phyloP scores from a whole-genome alignment of 2,329 filamentous ascomycete genomes.

The Graphiopsis chlorocephala region DNA sequence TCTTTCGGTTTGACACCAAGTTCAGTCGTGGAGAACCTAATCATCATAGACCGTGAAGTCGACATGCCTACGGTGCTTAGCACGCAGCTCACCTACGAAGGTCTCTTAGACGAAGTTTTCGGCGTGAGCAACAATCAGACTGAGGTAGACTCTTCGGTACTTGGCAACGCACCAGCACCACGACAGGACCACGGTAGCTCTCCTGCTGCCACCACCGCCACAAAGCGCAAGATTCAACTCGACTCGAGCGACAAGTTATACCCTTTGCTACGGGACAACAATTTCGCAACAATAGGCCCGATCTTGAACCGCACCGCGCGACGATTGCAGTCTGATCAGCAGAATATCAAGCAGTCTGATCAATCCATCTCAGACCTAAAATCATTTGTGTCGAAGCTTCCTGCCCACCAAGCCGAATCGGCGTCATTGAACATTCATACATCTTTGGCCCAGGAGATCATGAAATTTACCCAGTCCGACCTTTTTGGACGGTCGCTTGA shows the following conservation, averaged over 20 bases:
- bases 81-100: constrained; percentile 95
- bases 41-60: constrained; percentile 92
- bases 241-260: constrained; percentile 89
- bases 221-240: constrained; percentile 81
- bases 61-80: constrained; percentile 90
- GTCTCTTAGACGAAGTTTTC: constrained; percentile 89
- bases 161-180: constrained; percentile 67
- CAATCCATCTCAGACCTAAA: constrained; percentile 89
- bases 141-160: constrained; percentile 85
- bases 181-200: constrained; percentile 30
- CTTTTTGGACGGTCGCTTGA: constrained; percentile 85
- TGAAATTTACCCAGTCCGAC: constrained; percentile 86
- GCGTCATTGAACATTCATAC: constrained; percentile 91
- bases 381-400: constrained; percentile 91
- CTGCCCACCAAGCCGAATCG: constrained; percentile 88
- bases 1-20: constrained; percentile 75
- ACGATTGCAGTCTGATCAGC: constrained; percentile 81
- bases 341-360: constrained; percentile 73
- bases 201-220: constrained; percentile 54
- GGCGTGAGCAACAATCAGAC: constrained; percentile 89
- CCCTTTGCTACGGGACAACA: constrained; percentile 80
- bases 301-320: constrained; percentile 87
- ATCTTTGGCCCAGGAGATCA: constrained; percentile 88
- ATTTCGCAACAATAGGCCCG: constrained; percentile 90
- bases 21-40: constrained; percentile 80